Base-by-base conservation (phyloP, 495 filamentous ascomycete species). In the Neurospora pannonica region DNA sequence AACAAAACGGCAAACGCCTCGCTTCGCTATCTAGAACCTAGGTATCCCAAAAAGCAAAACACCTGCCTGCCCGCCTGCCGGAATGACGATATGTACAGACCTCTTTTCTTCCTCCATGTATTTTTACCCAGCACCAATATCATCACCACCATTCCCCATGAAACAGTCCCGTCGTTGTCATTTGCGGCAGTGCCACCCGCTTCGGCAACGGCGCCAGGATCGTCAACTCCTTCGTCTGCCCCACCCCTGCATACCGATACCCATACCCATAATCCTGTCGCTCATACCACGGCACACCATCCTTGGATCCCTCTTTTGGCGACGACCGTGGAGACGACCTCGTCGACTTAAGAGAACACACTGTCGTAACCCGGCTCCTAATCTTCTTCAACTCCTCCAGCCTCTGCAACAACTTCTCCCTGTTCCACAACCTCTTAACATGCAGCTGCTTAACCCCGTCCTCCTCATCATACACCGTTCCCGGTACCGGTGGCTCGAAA, bases 361-460 rank as follows among this genome's bases (percentile, higher is more conserved):
- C 54, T 7, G 54, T 67, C 54, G 54, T 67, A 28, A 34, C 60
- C 19, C 60, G 3, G 73, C 19, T 38, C 37, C 76, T 17, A 4
- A 39, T 36, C 70, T 70, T 21, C 28, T 76, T 42, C 75, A 80
- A 21, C 13, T 77, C 77, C 67, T 81, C 78, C 38, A 81, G 70
- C 42, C 72, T 71, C 43, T 73, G 73, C 17, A 79, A 60, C 74
- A 81, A 48, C 11, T 31, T 24, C 17, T 67, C 43, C 72, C 74
- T 74, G 21, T 80, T 81, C 80, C 80, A 81, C 70, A 81, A 74
- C 19, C 80, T 60, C 13, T 78, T 71, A 17, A 81, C 80, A 28
- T 80, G 76, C 71, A 81, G 36, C 76, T 81, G 75, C 71, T 78
- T 77, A n/a, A 75, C 38, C 28, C 71, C 71, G 9, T 76, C 76